Base-by-base conservation (phyloP, 352 stramenopile species). In the Pseudoperonospora humuli region DNA sequence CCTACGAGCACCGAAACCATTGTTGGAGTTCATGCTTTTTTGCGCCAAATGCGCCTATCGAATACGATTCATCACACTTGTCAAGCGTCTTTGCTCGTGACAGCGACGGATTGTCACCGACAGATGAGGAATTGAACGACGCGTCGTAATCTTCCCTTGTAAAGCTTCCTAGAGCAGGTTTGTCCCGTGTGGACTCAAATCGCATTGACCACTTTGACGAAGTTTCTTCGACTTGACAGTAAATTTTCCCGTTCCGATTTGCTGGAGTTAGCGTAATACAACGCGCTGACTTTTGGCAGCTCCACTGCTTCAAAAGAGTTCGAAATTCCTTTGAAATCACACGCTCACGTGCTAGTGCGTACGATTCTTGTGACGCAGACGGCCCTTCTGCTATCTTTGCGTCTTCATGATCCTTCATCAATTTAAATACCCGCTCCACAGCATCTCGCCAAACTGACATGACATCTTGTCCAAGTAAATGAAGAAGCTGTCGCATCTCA, bases 401-500 rank as follows among this genome's bases (percentile, higher is more conserved):
- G 8, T 29, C 27, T 11, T 52, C 40, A 39, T 35, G 19, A 7
- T n/a, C 23, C 3, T 27, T 20, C 59, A 65, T 68, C 17, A 58
- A 19, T 31, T 11, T 13, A 31, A 68, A 68, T 3, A 68, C 54
- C 5, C 54, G 40, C 25, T 65, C 45, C 4, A 67, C 33, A 2
- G 57, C 50, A 10, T 67, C 53, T 18, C 34, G 6, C 61, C 61
- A 70, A 2, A 70, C 48, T 18, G 27, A 38, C 36, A 54, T 53
- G 1, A 64, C 38, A 8, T 61, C 38, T 10, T 35, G 43, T 0
- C 54, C 53, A 3, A 70, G 37, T 7, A 67, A 10, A 13, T 55
- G 38, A 13, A 67, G 25, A 33, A 70, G 33, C 15, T 64, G 46
- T 35, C 50, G 46, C 61, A 70, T 67, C 31, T 70, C 52, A 8